These are phyloP conservation scores for Grigorovia jiainica DNA, from an alignment of 805 yeast genomes.

Conservation along the genomic window DNA sequence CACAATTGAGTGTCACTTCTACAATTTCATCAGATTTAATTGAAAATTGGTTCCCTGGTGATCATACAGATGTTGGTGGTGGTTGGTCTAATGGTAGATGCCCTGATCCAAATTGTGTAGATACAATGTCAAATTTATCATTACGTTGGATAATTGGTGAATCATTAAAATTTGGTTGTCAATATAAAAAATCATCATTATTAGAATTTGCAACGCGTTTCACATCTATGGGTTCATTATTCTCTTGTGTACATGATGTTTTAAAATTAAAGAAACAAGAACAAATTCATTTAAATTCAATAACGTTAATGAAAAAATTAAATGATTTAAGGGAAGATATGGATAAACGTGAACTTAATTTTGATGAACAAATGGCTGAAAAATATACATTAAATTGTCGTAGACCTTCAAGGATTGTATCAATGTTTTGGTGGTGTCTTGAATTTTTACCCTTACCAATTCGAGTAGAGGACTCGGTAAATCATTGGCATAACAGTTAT, in stretches of 20 bases:
- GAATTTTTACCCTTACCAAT: conserved; percentile 54
- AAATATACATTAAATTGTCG: conserved; percentile 5
- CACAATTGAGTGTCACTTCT: background rate
- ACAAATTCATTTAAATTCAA: background rate
- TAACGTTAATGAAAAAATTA: background rate
- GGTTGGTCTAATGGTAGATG: conserved; percentile 40
- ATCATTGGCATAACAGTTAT: conserved; percentile 42
- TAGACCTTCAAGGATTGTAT: conserved; percentile 3
- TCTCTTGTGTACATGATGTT: conserved; percentile 46
- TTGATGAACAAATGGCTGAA: background rate
- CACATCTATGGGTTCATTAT: conserved; percentile 33
- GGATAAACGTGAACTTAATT: background rate
- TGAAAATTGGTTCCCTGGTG: conserved; percentile 62
- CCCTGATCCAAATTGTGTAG: conserved; percentile 31
- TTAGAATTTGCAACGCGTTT: conserved; percentile 33
- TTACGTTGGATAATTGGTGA: conserved; percentile 54
- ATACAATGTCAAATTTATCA: conserved; percentile 39
- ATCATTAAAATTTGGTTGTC: conserved; percentile 42
- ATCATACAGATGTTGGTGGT: conserved; percentile 63
- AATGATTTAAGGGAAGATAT: background rate
- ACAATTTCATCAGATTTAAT: conserved; percentile 20
- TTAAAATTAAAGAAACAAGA: conserved; percentile 23
- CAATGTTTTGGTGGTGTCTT: conserved; percentile 49
- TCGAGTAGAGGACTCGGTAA: conserved; percentile 37
- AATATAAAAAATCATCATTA: conserved; percentile 35